Conservation (phyloP, 2,329 filamentous ascomycete species). For the Ophiostoma ulmi region DNA sequence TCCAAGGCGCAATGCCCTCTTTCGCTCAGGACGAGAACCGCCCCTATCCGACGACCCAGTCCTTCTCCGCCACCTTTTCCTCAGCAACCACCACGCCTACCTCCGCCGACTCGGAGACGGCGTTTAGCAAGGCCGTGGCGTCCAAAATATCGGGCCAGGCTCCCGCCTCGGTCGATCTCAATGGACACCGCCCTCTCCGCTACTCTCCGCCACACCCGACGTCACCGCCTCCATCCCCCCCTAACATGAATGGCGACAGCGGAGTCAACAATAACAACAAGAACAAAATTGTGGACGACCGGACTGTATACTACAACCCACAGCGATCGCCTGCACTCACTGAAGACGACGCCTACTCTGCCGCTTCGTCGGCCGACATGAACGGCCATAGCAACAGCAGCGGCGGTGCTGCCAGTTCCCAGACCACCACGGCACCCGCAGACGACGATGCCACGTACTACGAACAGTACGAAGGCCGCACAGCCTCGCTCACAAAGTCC, state of each 20-base stretch:
- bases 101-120: conserved; percentile 13
- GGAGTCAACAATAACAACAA: not conserved
- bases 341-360: conserved; percentile 21
- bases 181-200: conserved; percentile 20
- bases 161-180: conserved; percentile 23
- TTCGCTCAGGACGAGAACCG: conserved; percentile 24
- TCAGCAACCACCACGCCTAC: conserved; percentile 5
- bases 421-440: conserved; percentile 22
- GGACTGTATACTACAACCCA: conserved; percentile 17
- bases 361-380: conserved; percentile 27
- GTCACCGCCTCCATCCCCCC: conserved; percentile 22
- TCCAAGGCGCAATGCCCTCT: conserved; percentile 24
- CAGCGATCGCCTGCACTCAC: conserved; percentile 14
- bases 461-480: not conserved
- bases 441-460: conserved; percentile 17
- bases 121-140: conserved; percentile 21
- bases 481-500: conserved; percentile 18
- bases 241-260: not conserved
- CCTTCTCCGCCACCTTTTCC: not conserved
- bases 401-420: conserved; percentile 24
- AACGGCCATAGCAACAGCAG: conserved; percentile 22
- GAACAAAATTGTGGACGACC: conserved; percentile 19
- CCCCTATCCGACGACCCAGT: conserved; percentile 18
- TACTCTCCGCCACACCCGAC: conserved; percentile 21
- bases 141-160: conserved; percentile 17